phyloP scores from a whole-genome alignment of 495 filamentous ascomycete genomes.

The Annulohypoxylon maeteangense region DNA sequence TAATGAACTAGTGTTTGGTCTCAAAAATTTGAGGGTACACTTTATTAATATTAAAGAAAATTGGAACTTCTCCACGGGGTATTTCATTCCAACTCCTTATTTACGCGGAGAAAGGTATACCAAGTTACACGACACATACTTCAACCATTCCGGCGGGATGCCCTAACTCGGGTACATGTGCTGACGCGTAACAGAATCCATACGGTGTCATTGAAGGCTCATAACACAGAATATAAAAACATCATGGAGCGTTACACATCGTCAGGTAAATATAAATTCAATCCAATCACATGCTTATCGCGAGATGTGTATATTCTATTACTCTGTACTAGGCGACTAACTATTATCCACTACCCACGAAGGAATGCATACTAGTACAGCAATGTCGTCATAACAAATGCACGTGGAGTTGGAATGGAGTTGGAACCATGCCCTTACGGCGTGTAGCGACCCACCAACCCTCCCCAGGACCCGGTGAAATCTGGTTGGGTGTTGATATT shows the following conservation, averaged over 20 bases:
- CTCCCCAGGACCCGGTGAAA: slow-evolving; percentile 68
- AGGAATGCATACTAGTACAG: neutral
- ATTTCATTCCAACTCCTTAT: neutral
- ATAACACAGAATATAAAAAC: neutral
- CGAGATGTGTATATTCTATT: neutral
- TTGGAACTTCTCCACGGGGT: neutral
- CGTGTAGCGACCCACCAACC: slow-evolving; percentile 63
- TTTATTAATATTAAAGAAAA: neutral
- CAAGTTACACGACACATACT: neutral
- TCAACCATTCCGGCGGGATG: neutral
- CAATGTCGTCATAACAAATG: slow-evolving; percentile 16
- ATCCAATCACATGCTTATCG: slow-evolving; percentile 16
- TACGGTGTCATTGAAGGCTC: neutral
- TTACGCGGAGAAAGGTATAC: neutral
- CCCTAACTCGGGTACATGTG: neutral
- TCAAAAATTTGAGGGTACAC: neutral
- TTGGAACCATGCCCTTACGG: slow-evolving; percentile 20
- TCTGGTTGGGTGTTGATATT: slow-evolving; percentile 46
- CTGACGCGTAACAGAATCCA: neutral
- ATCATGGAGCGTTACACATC: neutral
- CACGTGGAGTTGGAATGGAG: slow-evolving; percentile 15
- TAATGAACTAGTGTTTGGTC: neutral
- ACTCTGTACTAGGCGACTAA: too few species aligned
- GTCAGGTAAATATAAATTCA: neutral
- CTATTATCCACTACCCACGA: neutral